A percentile compares a stretch with the other conserved stretches of the same genome.
These are phyloP conservation scores for Plantago major DNA, from an alignment of 257 asterid species.

Conservation along the genomic window DNA sequence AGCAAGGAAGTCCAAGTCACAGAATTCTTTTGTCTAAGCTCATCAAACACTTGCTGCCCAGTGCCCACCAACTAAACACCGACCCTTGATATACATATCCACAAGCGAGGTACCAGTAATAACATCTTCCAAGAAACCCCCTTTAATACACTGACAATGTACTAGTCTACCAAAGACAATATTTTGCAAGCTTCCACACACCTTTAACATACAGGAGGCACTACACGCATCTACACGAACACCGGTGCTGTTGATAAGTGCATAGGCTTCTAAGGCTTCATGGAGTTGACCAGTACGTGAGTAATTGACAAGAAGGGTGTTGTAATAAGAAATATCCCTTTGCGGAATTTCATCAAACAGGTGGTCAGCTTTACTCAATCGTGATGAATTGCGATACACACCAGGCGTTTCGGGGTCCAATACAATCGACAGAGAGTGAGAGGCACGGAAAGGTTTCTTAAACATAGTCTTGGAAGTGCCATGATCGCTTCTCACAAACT, in stretches of 20 bases:
- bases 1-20: constrained; percentile 90
- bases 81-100: constrained; percentile 70
- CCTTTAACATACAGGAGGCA: constrained; percentile 71
- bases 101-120: constrained; percentile 85
- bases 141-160: constrained; percentile 69
- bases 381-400: neutral
- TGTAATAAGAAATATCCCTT: constrained; percentile 46
- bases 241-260: constrained; percentile 42
- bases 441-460: constrained; percentile 28
- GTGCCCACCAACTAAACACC: constrained; percentile 39
- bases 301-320: constrained; percentile 54
- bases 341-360: constrained; percentile 48
- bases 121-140: constrained; percentile 57
- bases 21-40: constrained; percentile 63
- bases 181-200: constrained; percentile 43
- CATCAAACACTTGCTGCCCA: constrained; percentile 65
- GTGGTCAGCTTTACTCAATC: constrained; percentile 27
- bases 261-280: constrained; percentile 49
- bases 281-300: constrained; percentile 42
- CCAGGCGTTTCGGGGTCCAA: constrained; percentile 8
- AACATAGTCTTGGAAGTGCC: constrained; percentile 29
- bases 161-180: constrained; percentile 52
- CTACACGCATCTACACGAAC: constrained; percentile 49
- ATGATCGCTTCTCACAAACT: constrained; percentile 28
- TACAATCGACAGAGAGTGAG: constrained; percentile 23